A percentile compares a stretch with the other conserved stretches of the same genome.
Conservation (phyloP, 2,329 filamentous ascomycete species). For the Alternaria sp. region DNA sequence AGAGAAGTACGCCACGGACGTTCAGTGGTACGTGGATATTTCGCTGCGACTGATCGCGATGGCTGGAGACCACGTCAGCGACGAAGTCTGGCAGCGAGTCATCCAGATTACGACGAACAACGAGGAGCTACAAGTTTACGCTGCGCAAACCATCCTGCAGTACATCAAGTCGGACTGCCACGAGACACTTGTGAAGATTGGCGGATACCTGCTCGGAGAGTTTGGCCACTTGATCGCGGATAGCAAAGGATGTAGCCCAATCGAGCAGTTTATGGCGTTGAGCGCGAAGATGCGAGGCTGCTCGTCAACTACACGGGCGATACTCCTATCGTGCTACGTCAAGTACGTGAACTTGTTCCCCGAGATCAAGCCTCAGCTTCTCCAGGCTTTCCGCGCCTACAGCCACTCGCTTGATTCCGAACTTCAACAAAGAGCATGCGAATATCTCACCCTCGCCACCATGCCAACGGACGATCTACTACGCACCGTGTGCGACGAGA, state of each 20-base stretch:
- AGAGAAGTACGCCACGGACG: slow-evolving; percentile 97
- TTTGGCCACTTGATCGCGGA: slow-evolving; percentile 97
- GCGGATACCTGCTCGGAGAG: slow-evolving; percentile 92
- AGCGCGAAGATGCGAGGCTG: slow-evolving; percentile 89
- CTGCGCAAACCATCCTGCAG: slow-evolving; percentile 88
- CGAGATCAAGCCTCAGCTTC: slow-evolving; percentile 94
- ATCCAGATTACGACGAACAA: slow-evolving; percentile 99
- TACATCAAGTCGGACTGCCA: slow-evolving; percentile 97
- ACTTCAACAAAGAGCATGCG: slow-evolving; percentile 93
- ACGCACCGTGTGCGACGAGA: slow-evolving; percentile 94
- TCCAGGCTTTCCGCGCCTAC: slow-evolving; percentile 89
- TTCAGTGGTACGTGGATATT: slow-evolving; percentile 99
- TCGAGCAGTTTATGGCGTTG: slow-evolving; percentile 94
- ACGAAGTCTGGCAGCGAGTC: slow-evolving; percentile 98
- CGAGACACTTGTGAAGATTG: slow-evolving; percentile 97
- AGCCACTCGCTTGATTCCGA: slow-evolving; percentile 95
- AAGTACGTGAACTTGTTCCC: slow-evolving; percentile 99
- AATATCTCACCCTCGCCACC: slow-evolving; percentile 87
- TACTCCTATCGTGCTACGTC: slow-evolving; percentile 93
- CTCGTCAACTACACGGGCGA: slow-evolving; percentile 87
- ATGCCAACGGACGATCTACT: slow-evolving; percentile 90
- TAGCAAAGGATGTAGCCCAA: slow-evolving; percentile 88
- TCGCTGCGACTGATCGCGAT: slow-evolving; percentile 92
- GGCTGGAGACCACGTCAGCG: slow-evolving; percentile 97
- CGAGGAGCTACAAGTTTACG: slow-evolving; percentile 96